These are phyloP conservation scores for Metarhizium rileyi DNA, from an alignment of 2,329 filamentous ascomycete species.

Conservation along the genomic window DNA sequence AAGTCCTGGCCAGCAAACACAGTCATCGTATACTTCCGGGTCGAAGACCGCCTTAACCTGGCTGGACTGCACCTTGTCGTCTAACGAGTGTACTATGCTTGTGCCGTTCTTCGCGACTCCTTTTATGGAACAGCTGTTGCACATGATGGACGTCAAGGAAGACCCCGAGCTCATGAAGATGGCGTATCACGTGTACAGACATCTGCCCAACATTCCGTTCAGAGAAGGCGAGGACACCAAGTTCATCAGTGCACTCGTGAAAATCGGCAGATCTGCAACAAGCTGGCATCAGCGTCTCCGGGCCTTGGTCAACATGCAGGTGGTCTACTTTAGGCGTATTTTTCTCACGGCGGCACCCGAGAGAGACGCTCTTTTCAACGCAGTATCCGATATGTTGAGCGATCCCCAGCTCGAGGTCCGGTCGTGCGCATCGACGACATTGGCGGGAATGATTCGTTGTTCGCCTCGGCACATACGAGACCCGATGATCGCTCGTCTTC, in stretches of 20 bases:
- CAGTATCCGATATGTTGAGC: conserved; percentile 90
- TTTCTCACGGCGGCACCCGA: conserved; percentile 72
- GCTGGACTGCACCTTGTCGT: conserved; percentile 85
- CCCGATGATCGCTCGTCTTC: conserved; percentile 65
- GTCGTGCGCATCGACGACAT: conserved; percentile 79
- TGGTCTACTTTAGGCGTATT: conserved; percentile 92
- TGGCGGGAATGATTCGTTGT: conserved; percentile 97
- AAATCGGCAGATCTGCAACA: conserved; percentile 71
- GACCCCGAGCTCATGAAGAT: conserved; percentile 90
- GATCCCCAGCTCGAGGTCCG: conserved; percentile 91
- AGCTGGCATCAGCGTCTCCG: conserved; percentile 95
- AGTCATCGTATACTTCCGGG: conserved; percentile 87
- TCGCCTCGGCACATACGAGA: conserved; percentile 74
- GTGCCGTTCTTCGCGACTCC: conserved; percentile 82
- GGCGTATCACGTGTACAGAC: conserved; percentile 93
- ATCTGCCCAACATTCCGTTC: conserved; percentile 91
- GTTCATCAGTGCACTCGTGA: conserved; percentile 79
- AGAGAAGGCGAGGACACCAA: conserved; percentile 72
- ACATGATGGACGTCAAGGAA: conserved; percentile 99
- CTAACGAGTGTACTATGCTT: conserved; percentile 85
- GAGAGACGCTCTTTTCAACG: conserved; percentile 74
- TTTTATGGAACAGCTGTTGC: conserved; percentile 85
- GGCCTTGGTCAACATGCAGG: conserved; percentile 95
- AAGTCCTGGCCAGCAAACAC: conserved; percentile 79
- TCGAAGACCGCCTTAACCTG: conserved; percentile 94